Evolutionary conservation across 164 flowering plant genomes (phyloP).

Genomic region (Vitis amurensis): DNA sequence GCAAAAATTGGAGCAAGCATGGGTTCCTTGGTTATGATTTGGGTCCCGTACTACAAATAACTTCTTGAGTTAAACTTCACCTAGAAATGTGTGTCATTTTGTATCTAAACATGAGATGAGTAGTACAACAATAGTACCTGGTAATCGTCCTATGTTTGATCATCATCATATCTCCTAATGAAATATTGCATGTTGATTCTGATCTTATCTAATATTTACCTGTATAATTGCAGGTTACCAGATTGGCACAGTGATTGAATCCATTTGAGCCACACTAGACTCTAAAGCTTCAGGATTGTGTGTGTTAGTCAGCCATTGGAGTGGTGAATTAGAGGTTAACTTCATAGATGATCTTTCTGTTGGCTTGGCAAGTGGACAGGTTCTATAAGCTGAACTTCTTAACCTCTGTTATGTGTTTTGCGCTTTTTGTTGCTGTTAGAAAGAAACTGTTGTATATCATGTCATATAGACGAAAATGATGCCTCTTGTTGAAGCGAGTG

Average conservation of each 20-base stretch:
- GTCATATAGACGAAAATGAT: slow-evolving; percentile 75
- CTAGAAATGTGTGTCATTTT: too few species aligned
- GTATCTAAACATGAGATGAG: too few species aligned
- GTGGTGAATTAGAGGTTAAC: slow-evolving; percentile 97
- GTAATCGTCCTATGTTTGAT: too few species aligned
- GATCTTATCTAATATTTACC: neutral
- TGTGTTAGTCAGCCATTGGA: slow-evolving; percentile 96
- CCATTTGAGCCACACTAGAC: slow-evolving; percentile 87
- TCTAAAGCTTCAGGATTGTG: slow-evolving; percentile 98
- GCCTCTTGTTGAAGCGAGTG: slow-evolving; percentile 97
- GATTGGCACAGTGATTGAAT: slow-evolving; percentile 90
- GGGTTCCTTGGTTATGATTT: too few species aligned
- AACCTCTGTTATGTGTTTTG: neutral
- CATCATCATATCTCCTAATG: neutral
- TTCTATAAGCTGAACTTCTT: slow-evolving; percentile 11
- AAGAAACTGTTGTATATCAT: slow-evolving; percentile 10
- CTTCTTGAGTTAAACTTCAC: too few species aligned
- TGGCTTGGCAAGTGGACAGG: slow-evolving; percentile 98
- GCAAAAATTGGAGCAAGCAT: too few species aligned
- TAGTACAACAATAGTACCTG: too few species aligned
- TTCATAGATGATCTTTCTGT: slow-evolving; percentile 96
- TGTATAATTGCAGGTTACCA: slow-evolving; percentile 75
- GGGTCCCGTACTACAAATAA: too few species aligned
- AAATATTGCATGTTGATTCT: neutral
- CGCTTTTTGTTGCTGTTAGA: neutral